A percentile compares a stretch with the other conserved stretches of the same genome.
Evolutionary conservation across 2,329 filamentous ascomycete species (phyloP).

Genomic region (Fusarium pininemorale): DNA sequence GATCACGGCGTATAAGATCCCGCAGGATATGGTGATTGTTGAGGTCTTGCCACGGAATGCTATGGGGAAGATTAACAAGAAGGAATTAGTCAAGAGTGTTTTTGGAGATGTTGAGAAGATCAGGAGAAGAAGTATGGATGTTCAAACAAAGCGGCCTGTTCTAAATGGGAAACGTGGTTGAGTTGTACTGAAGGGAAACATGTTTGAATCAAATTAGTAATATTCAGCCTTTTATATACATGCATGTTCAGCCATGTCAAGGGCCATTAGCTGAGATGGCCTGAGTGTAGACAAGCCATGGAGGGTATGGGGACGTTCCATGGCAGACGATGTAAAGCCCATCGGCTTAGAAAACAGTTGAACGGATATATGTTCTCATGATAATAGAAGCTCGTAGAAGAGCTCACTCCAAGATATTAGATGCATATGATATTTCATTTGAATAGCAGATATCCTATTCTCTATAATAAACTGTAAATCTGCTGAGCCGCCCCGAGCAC

Average conservation of each 20-base stretch:
- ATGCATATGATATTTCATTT: not conserved
- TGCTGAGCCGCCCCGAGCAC: not conserved
- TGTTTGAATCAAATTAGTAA: too few species aligned
- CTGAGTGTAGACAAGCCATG: accelerated
- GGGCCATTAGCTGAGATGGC: accelerated
- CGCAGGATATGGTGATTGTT: constrained; percentile 84
- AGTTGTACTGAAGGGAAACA: too few species aligned
- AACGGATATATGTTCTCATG: not conserved
- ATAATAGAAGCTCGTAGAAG: not conserved
- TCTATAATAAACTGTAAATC: not conserved
- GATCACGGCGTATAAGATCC: constrained; percentile 90
- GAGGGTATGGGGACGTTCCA: accelerated
- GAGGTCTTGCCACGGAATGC: constrained; percentile 87
- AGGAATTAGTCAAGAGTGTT: constrained; percentile 67
- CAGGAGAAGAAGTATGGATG: constrained; percentile 1
- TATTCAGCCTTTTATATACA: not conserved
- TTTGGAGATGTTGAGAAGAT: constrained; percentile 49
- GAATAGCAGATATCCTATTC: not conserved
- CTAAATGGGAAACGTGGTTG: not conserved
- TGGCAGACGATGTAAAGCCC: not conserved
- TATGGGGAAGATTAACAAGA: constrained; percentile 93
- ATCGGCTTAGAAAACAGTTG: not conserved
- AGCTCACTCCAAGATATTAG: not conserved
- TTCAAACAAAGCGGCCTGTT: not conserved
- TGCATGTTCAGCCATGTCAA: not conserved